phyloP scores from a whole-genome alignment of 768 basidiomycete species.

The Suillus plorans region DNA sequence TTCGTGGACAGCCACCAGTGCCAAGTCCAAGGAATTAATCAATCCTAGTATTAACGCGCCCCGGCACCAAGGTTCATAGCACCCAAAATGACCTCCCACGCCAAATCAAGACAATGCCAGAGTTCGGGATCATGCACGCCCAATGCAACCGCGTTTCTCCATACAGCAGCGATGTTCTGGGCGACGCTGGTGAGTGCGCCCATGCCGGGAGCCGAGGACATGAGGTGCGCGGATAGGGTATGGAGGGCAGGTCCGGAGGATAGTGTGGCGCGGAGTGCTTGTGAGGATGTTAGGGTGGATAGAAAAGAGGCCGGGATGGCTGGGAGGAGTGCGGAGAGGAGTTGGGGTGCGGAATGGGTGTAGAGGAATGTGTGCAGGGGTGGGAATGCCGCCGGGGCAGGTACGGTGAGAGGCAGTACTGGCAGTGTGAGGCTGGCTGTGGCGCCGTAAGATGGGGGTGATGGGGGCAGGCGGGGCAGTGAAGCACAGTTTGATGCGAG shows the following conservation, averaged over 20 bases:
- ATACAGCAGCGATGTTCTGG: constrained; percentile 59
- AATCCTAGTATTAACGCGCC: constrained; percentile 19
- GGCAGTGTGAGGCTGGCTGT: constrained; percentile 48
- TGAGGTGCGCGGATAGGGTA: constrained; percentile 53
- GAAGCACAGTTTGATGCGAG: constrained; percentile 68
- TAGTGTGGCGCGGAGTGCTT: constrained; percentile 39
- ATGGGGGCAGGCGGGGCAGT: constrained; percentile 53
- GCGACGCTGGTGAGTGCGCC: constrained; percentile 50
- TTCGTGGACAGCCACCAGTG: constrained; percentile 8
- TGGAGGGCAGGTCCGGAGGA: constrained; percentile 53
- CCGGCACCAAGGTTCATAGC: constrained; percentile 56
- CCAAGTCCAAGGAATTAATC: neutral
- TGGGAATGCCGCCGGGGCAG: constrained; percentile 61
- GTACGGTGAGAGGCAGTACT: constrained; percentile 61
- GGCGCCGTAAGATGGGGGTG: constrained; percentile 32
- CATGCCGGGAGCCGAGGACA: constrained; percentile 41
- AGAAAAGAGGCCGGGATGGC: constrained; percentile 28
- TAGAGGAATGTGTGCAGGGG: constrained; percentile 66
- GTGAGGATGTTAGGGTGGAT: constrained; percentile 29
- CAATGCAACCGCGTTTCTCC: constrained; percentile 71
- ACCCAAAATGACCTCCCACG: constrained; percentile 66
- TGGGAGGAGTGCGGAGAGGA: constrained; percentile 52
- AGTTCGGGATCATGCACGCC: constrained; percentile 64
- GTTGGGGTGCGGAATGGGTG: constrained; percentile 49
- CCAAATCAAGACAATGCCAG: constrained; percentile 65